phyloP scores from a whole-genome alignment of 2,329 filamentous ascomycete genomes.

The Fusarium mundagurra region DNA sequence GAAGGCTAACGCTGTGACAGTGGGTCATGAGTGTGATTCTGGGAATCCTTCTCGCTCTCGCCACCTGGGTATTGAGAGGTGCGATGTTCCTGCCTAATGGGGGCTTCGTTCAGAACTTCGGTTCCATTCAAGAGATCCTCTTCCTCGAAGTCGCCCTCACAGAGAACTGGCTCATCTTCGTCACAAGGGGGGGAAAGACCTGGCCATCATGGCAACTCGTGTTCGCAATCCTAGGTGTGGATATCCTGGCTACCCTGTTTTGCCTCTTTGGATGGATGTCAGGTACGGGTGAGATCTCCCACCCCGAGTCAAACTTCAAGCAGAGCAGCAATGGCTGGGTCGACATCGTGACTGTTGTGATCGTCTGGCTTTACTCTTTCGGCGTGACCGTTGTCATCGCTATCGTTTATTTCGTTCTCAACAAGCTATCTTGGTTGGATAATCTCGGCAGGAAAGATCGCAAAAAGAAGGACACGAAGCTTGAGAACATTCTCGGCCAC shows the following conservation, averaged over 20 bases:
- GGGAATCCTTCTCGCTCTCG: background rate
- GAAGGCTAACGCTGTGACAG: fast-evolving
- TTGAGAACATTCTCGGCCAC: slow-evolving; percentile 22
- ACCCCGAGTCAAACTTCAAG: background rate
- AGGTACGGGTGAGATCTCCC: background rate
- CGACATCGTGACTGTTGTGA: slow-evolving; percentile 17
- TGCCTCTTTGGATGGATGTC: slow-evolving; percentile 23
- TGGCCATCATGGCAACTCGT: slow-evolving; percentile 33
- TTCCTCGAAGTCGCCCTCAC: slow-evolving; percentile 26
- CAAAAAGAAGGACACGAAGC: slow-evolving; percentile 19
- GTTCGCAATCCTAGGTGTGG: slow-evolving; percentile 2
- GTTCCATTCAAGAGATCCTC: slow-evolving; percentile 8
- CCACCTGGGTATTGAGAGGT: background rate
- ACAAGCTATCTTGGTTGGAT: slow-evolving; percentile 26
- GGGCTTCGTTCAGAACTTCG: slow-evolving; percentile 11
- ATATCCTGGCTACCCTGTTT: slow-evolving; percentile 10
- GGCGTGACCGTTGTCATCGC: slow-evolving; percentile 25
- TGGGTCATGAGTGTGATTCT: slow-evolving; percentile 26
- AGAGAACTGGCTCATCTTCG: slow-evolving; percentile 33
- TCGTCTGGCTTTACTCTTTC: slow-evolving; percentile 28
- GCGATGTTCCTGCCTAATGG: slow-evolving; percentile 2
- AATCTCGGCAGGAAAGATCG: slow-evolving; percentile 24
- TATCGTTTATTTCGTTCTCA: slow-evolving; percentile 23
- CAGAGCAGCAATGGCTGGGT: slow-evolving; percentile 30
- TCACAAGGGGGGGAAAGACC: slow-evolving; percentile 18